phyloP scores from a whole-genome alignment of 1,284 basidiomycete species.

The Cystobasidium slooffiae region DNA sequence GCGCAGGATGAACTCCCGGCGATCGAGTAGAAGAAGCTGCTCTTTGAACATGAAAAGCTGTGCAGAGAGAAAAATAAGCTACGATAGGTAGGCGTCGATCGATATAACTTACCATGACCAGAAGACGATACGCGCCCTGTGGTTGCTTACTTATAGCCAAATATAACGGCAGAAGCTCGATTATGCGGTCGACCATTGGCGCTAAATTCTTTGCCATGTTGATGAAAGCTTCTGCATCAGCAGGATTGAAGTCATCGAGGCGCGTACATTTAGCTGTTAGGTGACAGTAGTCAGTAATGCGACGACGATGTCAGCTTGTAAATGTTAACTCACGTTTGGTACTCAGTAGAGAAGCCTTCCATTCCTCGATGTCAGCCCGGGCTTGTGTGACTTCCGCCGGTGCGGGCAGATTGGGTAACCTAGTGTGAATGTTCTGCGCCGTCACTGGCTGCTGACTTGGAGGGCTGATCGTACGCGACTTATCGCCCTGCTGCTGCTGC shows the following conservation, averaged over 20 bases:
- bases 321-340: constrained; percentile 11
- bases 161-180: constrained; percentile 50
- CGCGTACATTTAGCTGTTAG: constrained; percentile 41
- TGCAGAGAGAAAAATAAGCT: not conserved
- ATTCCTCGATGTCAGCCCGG: constrained; percentile 25
- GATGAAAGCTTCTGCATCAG: constrained; percentile 45
- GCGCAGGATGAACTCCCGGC: constrained; percentile 48
- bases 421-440: constrained; percentile 3
- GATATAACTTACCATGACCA: constrained; percentile 47
- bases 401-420: constrained; percentile 20
- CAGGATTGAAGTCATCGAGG: constrained; percentile 41
- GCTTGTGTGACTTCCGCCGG: constrained; percentile 23
- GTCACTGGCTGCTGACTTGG: constrained; percentile 14
- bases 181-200: constrained; percentile 48
- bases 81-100: not conserved
- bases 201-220: constrained; percentile 45
- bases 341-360: constrained; percentile 9
- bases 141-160: constrained; percentile 47
- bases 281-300: not conserved
- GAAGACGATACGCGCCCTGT: constrained; percentile 43
- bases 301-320: not conserved
- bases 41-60: constrained; percentile 42
- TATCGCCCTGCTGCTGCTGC: constrained; percentile 16
- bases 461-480: constrained; percentile 7
- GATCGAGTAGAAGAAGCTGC: constrained; percentile 34